Evolutionary conservation across 345 rosid species (phyloP), one percentile per base, ranked within the genome.

Genomic region (Linum lewisii): DNA sequence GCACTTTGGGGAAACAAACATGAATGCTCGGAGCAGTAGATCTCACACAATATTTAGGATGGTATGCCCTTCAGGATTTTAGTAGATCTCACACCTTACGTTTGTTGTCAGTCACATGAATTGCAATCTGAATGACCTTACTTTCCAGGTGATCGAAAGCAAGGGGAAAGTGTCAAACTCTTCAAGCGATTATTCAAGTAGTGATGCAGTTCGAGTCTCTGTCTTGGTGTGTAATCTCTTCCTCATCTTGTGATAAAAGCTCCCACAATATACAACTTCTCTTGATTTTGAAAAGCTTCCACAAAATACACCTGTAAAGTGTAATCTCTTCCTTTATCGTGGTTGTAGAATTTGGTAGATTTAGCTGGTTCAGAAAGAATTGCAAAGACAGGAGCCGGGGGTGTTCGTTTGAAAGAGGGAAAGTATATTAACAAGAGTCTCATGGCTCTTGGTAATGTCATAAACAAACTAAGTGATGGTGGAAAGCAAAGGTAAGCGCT

Each of bases 31-130:
- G 21, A 93, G 97, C 76, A 89, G 99, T 74, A 89, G 97, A 67
- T 93, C 99, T 22, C 99, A 93, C 80, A 87, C 97, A 9, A 87
- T 93, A 70, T 89, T 93, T 63, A 82, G 97, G 82, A 93, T 85
- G 99, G 99, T 93, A 83, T 11, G 63, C 14, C 59, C 54, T 16
- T 68, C 24, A 29, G n/a, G 19, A 16, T 42, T 42, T 42, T 16
- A 42, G 21, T 58, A 53, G 32, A 32, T 57, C n/a, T n/a, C n/a
- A n/a, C n/a, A 62, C 18, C 0, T 3, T 11, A 11, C 11, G 13
- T 42, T 51, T 22, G 18, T 4, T 34, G 24, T 16, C 25, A 60
- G 5, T 37, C 58, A 54, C 14, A 25, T 34, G 49, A 13, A 34
- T 57, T 23, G 23, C 55, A 21, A 60, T 55, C 3, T 13, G 29